These are phyloP conservation scores for Ophiostoma populinum DNA, from an alignment of 2,329 filamentous ascomycete species.

Conservation along the genomic window DNA sequence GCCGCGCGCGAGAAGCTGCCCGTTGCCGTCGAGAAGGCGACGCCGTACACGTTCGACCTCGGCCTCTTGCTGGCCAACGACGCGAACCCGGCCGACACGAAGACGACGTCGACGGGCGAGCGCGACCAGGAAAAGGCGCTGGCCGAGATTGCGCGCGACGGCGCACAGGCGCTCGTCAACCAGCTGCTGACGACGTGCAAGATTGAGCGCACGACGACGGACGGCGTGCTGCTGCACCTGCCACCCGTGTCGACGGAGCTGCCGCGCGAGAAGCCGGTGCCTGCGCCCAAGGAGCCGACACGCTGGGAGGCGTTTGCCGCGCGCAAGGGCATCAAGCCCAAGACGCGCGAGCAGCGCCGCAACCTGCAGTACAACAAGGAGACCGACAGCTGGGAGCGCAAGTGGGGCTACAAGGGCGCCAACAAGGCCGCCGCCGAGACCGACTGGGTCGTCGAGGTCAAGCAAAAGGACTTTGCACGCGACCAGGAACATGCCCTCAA, in stretches of 20 bases:
- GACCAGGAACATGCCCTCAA: constrained; percentile 42
- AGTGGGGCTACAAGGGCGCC: constrained; percentile 82
- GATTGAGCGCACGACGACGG: constrained; percentile 45
- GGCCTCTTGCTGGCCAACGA: constrained; percentile 72
- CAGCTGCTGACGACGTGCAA: constrained; percentile 82
- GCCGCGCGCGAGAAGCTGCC: constrained; percentile 27
- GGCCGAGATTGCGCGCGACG: constrained; percentile 62
- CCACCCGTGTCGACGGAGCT: constrained; percentile 53
- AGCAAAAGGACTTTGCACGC: constrained; percentile 51
- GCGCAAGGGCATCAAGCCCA: constrained; percentile 92
- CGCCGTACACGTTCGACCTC: constrained; percentile 87
- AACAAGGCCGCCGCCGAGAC: constrained; percentile 62
- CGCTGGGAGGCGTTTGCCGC: constrained; percentile 94
- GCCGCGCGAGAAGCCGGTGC: constrained; percentile 84
- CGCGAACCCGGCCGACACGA: constrained; percentile 54
- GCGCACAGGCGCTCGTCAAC: constrained; percentile 82
- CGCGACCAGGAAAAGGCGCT: constrained; percentile 28
- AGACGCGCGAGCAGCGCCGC: constrained; percentile 56
- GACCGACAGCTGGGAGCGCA: constrained; percentile 74
- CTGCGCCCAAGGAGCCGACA: constrained; percentile 63
- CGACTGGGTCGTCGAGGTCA: constrained; percentile 82
- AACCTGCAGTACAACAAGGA: constrained; percentile 73
- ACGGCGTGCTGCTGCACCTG: constrained; percentile 63
- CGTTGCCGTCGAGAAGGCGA: constrained; percentile 60
- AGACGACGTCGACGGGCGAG: constrained; percentile 38